Conservation (phyloP, 78 protist genomes). For the Protostelium mycophagum region DNA sequence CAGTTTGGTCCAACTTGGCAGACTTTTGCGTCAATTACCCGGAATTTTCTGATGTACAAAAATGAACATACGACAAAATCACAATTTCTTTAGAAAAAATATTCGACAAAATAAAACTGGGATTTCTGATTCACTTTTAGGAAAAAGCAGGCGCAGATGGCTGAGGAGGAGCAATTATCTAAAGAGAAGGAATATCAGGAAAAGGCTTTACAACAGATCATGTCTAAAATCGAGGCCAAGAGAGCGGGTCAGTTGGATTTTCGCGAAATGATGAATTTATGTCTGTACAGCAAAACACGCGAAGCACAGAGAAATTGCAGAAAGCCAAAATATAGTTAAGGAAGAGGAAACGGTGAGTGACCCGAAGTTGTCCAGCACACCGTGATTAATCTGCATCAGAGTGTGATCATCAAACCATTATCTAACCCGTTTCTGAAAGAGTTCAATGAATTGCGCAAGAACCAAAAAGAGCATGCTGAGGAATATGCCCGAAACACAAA, state of each 20-base stretch:
- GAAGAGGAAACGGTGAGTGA: neutral
- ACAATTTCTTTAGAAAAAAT: too few species aligned
- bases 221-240: neutral
- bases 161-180: neutral
- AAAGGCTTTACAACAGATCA: neutral
- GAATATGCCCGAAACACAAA: neutral
- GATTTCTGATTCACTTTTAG: neutral
- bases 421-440: neutral
- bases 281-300: neutral
- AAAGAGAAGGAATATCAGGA: neutral
- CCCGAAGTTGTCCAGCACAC: neutral
- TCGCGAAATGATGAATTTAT: neutral
- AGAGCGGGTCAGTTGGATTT: neutral
- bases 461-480: neutral
- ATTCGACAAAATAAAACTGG: neutral
- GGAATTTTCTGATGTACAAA: too few species aligned
- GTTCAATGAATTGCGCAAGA: neutral
- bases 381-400: neutral
- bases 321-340: neutral
- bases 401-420: neutral
- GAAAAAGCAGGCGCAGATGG: neutral
- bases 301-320: neutral
- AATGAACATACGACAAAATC: too few species aligned
- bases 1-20: too few species aligned
- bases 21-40: too few species aligned